Evolutionary conservation across 306 rosid genomes (phyloP).

Genomic region (Casuarina equisetifolia): DNA sequence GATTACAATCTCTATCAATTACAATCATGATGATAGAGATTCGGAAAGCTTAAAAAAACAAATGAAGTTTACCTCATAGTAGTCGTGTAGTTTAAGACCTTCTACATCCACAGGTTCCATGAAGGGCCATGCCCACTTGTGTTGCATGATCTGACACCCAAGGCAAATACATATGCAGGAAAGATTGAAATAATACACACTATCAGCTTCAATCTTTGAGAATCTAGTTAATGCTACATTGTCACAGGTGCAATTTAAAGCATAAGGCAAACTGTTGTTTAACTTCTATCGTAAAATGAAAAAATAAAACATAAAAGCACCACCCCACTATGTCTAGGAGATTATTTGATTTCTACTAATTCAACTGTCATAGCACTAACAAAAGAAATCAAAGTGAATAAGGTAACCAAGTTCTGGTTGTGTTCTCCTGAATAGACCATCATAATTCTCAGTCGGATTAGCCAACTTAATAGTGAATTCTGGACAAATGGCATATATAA

Average conservation of each 20-base stretch:
- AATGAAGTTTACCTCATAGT: conserved; percentile 63
- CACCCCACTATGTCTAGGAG: not conserved
- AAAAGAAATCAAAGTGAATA: not conserved
- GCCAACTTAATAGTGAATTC: not conserved
- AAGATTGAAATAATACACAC: not conserved
- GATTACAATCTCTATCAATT: not conserved
- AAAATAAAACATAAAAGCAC: not conserved
- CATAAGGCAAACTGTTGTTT: not conserved
- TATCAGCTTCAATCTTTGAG: not conserved
- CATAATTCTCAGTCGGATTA: not conserved
- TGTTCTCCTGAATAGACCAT: not conserved
- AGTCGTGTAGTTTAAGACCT: conserved; percentile 86
- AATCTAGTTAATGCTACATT: not conserved
- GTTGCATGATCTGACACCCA: conserved; percentile 73
- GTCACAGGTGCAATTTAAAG: not conserved
- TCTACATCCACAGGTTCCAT: conserved; percentile 94
- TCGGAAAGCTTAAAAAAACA: conserved; percentile 4
- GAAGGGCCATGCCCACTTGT: conserved; percentile 92
- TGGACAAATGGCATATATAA: not conserved
- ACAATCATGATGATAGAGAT: not conserved
- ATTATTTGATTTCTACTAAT: not conserved
- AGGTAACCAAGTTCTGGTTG: not conserved
- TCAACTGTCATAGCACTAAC: not conserved
- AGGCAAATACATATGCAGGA: conserved; percentile 25
- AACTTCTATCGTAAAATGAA: not conserved